These are phyloP conservation scores for Trametes cubensis DNA, from an alignment of 768 basidiomycete genomes.

Conservation along the genomic window DNA sequence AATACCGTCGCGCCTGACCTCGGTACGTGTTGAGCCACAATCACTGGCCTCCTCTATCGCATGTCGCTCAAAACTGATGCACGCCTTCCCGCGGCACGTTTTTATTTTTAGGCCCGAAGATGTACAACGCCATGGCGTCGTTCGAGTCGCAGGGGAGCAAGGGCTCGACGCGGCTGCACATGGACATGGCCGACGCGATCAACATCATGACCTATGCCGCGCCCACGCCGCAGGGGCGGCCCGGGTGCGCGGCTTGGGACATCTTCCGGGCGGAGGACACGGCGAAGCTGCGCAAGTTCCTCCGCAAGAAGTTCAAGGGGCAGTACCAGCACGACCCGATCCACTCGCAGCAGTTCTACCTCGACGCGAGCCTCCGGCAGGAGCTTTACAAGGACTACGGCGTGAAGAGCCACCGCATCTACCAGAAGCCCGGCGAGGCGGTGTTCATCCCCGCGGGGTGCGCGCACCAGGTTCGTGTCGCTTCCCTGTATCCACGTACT, in stretches of 20 bases:
- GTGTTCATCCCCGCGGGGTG: constrained; percentile 96
- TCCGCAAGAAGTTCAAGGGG: constrained; percentile 63
- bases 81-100: constrained; percentile 1
- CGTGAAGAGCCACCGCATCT: constrained; percentile 80
- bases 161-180: constrained; percentile 87
- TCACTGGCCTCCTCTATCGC: too few relatives aligned
- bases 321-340: constrained; percentile 78
- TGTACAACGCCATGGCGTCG: constrained; percentile 90
- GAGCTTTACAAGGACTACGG: constrained; percentile 67
- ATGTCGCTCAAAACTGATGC: too few relatives aligned
- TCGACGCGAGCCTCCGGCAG: constrained; percentile 68
- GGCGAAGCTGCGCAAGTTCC: constrained; percentile 72
- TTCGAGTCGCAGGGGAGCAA: constrained; percentile 66
- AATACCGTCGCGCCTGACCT: constrained; percentile 82
- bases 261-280: constrained; percentile 83
- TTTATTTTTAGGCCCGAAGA: constrained; percentile 72
- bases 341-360: constrained; percentile 85
- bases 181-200: constrained; percentile 94
- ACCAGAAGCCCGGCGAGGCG: constrained; percentile 90
- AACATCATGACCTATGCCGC: constrained; percentile 86
- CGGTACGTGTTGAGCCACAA: constrained; percentile 45
- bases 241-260: constrained; percentile 91
- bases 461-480: constrained; percentile 73
- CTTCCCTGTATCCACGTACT: background rate
- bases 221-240: constrained; percentile 54